These are phyloP conservation scores for Ceriops zippeliana DNA, from an alignment of 345 rosid genomes.

Conservation along the genomic window DNA sequence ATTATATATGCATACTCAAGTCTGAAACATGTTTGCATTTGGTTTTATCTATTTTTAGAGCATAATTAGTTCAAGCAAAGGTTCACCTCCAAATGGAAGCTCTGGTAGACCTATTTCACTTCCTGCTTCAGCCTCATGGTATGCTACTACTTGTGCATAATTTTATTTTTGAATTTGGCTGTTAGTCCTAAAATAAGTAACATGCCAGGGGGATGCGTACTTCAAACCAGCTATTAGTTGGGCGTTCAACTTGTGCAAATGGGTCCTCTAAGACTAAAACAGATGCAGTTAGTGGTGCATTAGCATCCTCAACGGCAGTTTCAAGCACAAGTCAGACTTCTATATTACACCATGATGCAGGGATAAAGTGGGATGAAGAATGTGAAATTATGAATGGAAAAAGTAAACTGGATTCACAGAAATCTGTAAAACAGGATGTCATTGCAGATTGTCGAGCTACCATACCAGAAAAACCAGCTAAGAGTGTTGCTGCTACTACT, in stretches of 20 bases:
- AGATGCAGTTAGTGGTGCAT: conserved; percentile 31
- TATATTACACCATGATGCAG: conserved; percentile 11
- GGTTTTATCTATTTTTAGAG: conserved; percentile 33
- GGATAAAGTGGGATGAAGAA: conserved; percentile 27
- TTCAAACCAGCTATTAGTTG: conserved; percentile 41
- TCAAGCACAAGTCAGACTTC: conserved; percentile 37
- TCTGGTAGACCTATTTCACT: conserved; percentile 51
- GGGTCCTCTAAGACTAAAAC: conserved; percentile 50
- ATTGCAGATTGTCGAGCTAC: conserved; percentile 7
- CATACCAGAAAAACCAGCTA: conserved; percentile 17
- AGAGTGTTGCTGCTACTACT: conserved; percentile 11
- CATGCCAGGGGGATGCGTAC: conserved; percentile 55
- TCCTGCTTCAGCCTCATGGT: conserved; percentile 95
- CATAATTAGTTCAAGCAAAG: conserved; percentile 33
- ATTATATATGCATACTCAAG: neutral
- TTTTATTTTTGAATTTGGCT: conserved; percentile 8
- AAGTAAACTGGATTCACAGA: conserved; percentile 17
- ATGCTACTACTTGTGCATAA: conserved; percentile 12
- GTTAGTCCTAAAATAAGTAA: conserved; percentile 7
- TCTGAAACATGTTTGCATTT: neutral
- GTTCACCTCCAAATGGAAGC: conserved; percentile 66
- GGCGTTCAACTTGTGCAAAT: conserved; percentile 41
- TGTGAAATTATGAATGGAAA: conserved; percentile 16
- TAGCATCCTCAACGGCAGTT: conserved; percentile 44
- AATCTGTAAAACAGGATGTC: conserved; percentile 12